Evolutionary conservation across 352 stramenopile genomes (phyloP).

Genomic region (Thalassiosira oceanica): DNA sequence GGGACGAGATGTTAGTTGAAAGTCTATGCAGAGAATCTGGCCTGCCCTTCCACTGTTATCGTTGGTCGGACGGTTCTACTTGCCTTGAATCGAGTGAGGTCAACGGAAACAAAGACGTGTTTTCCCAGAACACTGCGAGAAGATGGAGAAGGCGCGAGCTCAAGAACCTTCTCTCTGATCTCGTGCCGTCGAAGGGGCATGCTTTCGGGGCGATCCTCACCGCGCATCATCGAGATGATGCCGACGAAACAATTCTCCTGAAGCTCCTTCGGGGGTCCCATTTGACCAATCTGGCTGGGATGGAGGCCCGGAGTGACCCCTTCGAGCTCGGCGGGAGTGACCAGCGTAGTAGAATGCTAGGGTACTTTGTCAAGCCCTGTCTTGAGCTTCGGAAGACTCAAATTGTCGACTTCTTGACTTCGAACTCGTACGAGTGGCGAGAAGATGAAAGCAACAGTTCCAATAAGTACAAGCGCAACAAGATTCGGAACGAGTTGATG

Average conservation of each 20-base stretch:
- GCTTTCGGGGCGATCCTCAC: slow-evolving; percentile 73
- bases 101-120: slow-evolving; percentile 14
- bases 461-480: slow-evolving; percentile 80
- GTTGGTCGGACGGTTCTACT: slow-evolving; percentile 45
- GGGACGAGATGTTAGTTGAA: slow-evolving; percentile 67
- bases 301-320: slow-evolving; percentile 53
- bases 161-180: slow-evolving; percentile 33
- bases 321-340: slow-evolving; percentile 33
- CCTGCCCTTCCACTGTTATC: slow-evolving; percentile 63
- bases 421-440: slow-evolving; percentile 65
- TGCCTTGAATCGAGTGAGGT: not conserved
- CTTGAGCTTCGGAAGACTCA: slow-evolving; percentile 75
- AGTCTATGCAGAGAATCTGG: slow-evolving; percentile 44
- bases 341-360: slow-evolving; percentile 13
- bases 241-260: slow-evolving; percentile 83
- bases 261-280: slow-evolving; percentile 83
- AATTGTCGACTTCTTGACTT: slow-evolving; percentile 71
- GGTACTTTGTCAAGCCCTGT: slow-evolving; percentile 76
- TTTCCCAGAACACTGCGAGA: slow-evolving; percentile 74
- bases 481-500: slow-evolving; percentile 80
- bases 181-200: slow-evolving; percentile 10
- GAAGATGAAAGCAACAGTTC: slow-evolving; percentile 82
- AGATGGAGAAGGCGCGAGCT: slow-evolving; percentile 62
- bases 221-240: slow-evolving; percentile 84
- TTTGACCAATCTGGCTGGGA: slow-evolving; percentile 79